Conservation (phyloP, 768 basidiomycete genomes). For the Hirschioporus abietinus region DNA sequence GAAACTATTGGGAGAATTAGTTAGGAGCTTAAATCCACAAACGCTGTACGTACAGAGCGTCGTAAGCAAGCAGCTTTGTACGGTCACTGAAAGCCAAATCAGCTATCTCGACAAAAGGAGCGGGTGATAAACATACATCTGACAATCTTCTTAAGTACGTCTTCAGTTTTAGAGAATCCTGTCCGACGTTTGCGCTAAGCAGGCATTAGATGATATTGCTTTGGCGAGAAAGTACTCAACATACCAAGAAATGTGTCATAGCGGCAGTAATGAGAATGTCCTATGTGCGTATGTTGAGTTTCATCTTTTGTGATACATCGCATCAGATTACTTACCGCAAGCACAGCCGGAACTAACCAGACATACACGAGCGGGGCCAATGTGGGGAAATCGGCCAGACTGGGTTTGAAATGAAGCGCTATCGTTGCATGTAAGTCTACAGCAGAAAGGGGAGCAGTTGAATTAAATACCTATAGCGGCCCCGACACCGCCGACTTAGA, state of each 20-base stretch:
- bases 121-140: slow-evolving; percentile 10
- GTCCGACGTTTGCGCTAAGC: slow-evolving; percentile 31
- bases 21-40: not conserved
- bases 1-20: not conserved
- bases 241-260: slow-evolving; percentile 38
- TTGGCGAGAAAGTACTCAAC: not conserved
- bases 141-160: slow-evolving; percentile 32
- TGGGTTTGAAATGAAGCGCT: not conserved
- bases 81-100: slow-evolving; percentile 25
- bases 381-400: not conserved
- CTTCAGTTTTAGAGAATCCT: slow-evolving; percentile 32
- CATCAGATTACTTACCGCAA: not conserved
- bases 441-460: not conserved
- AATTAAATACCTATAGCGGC: slow-evolving; percentile 21
- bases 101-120: not conserved
- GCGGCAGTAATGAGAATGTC: slow-evolving; percentile 43
- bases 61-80: slow-evolving; percentile 24
- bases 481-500: slow-evolving; percentile 22
- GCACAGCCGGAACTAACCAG: not conserved
- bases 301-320: not conserved
- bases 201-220: not conserved
- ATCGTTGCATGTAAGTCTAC: not conserved
- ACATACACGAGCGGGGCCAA: not conserved
- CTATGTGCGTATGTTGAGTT: slow-evolving; percentile 14
- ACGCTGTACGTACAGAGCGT: not conserved